Percentiles rank a stretch among this genome's conserved stretches.
Evolutionary conservation across 106 monocot species (phyloP).

Genomic region (Dendrobium catenatum): DNA sequence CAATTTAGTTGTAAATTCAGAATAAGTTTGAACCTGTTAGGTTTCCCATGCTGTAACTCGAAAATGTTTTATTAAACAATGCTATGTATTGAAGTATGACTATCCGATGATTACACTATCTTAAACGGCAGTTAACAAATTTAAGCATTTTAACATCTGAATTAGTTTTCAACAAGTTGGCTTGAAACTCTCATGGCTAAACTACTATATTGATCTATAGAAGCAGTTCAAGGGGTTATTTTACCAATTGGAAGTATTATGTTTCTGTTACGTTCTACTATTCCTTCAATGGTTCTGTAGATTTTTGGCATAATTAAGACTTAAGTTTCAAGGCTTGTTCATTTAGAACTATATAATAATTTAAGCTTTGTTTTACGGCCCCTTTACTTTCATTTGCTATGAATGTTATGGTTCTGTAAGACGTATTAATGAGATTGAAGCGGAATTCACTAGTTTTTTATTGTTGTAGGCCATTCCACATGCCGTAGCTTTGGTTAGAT

Average conservation of each 20-base stretch:
- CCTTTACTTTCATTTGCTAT: neutral
- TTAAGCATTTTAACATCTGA: neutral
- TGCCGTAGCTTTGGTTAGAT: slow-evolving; percentile 73
- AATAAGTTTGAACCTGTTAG: neutral
- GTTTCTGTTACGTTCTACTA: neutral
- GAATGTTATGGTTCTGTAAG: neutral
- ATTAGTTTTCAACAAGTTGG: neutral
- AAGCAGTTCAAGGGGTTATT: neutral
- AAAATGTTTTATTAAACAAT: neutral
- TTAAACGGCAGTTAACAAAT: neutral
- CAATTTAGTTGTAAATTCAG: neutral
- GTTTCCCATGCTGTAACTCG: neutral
- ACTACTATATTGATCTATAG: neutral
- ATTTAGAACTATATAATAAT: neutral
- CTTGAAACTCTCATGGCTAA: neutral
- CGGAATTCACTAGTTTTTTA: neutral
- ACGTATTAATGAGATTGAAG: neutral
- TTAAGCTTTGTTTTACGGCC: neutral
- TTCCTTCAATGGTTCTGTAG: neutral
- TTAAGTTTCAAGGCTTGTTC: neutral
- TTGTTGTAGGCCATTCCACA: slow-evolving; percentile 75
- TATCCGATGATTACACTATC: neutral
- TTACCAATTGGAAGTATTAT: neutral
- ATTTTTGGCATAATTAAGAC: neutral
- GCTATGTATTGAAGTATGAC: neutral